phyloP scores from a whole-genome alignment of 1,284 basidiomycete genomes.

The Paramarasmius palmivorus region DNA sequence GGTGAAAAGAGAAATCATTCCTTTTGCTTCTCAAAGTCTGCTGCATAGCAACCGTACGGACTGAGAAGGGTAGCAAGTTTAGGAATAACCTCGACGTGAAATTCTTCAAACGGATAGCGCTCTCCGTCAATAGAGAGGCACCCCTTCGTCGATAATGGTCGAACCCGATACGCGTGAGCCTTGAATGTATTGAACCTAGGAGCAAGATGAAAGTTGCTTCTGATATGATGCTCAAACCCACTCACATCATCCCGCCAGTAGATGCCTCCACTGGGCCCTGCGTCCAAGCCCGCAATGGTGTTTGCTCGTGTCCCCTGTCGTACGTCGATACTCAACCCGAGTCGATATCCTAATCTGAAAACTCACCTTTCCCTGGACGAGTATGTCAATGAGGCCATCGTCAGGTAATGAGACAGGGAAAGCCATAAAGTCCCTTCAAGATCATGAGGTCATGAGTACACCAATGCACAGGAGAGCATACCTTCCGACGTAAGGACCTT shows the following conservation, averaged over 20 bases:
- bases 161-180: constrained; percentile 74
- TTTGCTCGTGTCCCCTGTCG: constrained; percentile 55
- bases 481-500: constrained; percentile 73
- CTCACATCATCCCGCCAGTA: constrained; percentile 71
- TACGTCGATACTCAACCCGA: background rate
- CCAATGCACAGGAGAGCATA: constrained; percentile 25
- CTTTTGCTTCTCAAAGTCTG: constrained; percentile 39
- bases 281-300: constrained; percentile 63
- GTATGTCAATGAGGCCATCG: constrained; percentile 82
- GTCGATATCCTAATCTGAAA: background rate
- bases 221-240: constrained; percentile 12
- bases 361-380: constrained; percentile 64
- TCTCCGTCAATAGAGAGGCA: constrained; percentile 83
- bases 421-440: constrained; percentile 76
- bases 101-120: constrained; percentile 75
- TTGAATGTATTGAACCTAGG: constrained; percentile 81
- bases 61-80: constrained; percentile 73
- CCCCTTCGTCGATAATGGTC: constrained; percentile 58
- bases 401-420: constrained; percentile 82
- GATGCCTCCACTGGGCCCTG: constrained; percentile 64
- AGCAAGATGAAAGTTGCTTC: constrained; percentile 4
- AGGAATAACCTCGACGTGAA: constrained; percentile 82
- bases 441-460: constrained; percentile 5
- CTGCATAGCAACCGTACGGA: constrained; percentile 65
- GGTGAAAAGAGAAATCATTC: background rate